These are phyloP conservation scores for Ruellia speciosa DNA, from an alignment of 305 asterid species.

Conservation along the genomic window DNA sequence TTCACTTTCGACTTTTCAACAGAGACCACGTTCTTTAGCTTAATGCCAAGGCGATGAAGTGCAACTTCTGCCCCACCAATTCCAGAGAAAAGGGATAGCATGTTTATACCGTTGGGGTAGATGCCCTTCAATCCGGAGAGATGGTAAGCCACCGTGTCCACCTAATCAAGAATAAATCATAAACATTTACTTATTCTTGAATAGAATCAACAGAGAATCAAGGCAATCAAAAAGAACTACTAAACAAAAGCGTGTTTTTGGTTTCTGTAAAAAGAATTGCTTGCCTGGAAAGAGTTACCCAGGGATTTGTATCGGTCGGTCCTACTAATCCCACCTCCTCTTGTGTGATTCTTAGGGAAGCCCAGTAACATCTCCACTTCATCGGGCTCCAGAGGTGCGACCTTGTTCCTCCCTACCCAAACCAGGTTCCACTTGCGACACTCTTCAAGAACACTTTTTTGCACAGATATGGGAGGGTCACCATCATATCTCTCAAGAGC, in stretches of 20 bases:
- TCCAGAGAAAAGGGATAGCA: constrained; percentile 64
- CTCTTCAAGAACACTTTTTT: constrained; percentile 45
- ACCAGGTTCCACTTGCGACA: constrained; percentile 85
- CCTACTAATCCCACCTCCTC: constrained; percentile 25
- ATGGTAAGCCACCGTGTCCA: constrained; percentile 75
- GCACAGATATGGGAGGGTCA: constrained; percentile 51
- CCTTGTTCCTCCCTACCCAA: constrained; percentile 86
- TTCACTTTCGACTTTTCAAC: constrained; percentile 52
- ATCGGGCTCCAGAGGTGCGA: constrained; percentile 83
- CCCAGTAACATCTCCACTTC: constrained; percentile 79
- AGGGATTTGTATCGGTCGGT: constrained; percentile 81
- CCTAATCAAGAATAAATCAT: constrained; percentile 24
- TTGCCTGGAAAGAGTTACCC: constrained; percentile 90
- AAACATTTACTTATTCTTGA: no score
- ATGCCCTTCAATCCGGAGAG: constrained; percentile 48
- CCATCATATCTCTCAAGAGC: constrained; percentile 53
- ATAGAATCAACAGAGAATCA: no score
- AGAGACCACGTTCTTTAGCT: constrained; percentile 46
- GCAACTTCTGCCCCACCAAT: constrained; percentile 83
- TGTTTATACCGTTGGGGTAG: constrained; percentile 50
- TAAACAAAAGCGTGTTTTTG: no score
- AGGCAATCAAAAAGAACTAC: no score
- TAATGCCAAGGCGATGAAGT: constrained; percentile 57
- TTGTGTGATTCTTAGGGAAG: constrained; percentile 80
- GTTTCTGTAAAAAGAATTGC: constrained; percentile 1